Evolutionary conservation across 768 basidiomycete genomes (phyloP), one percentile per base, ranked within the genome.

Genomic region (Auriscalpium vulgare): DNA sequence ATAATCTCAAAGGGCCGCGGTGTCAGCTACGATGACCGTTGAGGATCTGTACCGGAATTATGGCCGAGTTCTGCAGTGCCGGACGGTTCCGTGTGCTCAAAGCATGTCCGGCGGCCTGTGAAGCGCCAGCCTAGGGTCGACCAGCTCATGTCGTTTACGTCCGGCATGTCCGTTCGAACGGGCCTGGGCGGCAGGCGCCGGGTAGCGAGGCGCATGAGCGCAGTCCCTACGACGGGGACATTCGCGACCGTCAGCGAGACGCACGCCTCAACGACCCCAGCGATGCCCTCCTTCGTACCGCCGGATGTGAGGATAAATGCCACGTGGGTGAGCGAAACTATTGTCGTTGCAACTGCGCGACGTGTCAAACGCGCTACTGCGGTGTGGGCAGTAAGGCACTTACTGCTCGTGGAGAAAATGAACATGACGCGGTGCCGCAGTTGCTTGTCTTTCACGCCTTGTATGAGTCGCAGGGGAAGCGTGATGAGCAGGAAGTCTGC

Each of bases 351-450:
- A 23, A 64, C 61, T 63, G 35, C 38, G 37, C 21, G 3, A 34
- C 19, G 1, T 8, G 17, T 13, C 23, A 13, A 14, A 51, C 8
- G 29, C 36, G 29, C 14, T 9, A 21, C 21, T 21, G 21, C 14
- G 13, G 38, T 2, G 17, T 16, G 17, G 36, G 7, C 6, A 10
- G 17, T 5, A 4, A 7, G 8, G 1, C 45, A 13, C 50, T 76
- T 65, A 55, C 80, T 73, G 51, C 79, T 79, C 9, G 81, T 74
- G 10, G 80, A 80, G 65, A 83, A 81, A 49, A 80, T 77, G 51
- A 79, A 62, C 58, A 76, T 70, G 43, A 78, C 71, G 21, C 73
- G 73, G 2, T 69, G 64, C 4, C 76, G 74, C 2, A 80, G 62
- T 21, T 57, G 59, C 16, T 62, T 67, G 52, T 76, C 73, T 17